Base-by-base conservation (phyloP, 2,329 filamentous ascomycete genomes). In the Blastomyces gilchristii region DNA sequence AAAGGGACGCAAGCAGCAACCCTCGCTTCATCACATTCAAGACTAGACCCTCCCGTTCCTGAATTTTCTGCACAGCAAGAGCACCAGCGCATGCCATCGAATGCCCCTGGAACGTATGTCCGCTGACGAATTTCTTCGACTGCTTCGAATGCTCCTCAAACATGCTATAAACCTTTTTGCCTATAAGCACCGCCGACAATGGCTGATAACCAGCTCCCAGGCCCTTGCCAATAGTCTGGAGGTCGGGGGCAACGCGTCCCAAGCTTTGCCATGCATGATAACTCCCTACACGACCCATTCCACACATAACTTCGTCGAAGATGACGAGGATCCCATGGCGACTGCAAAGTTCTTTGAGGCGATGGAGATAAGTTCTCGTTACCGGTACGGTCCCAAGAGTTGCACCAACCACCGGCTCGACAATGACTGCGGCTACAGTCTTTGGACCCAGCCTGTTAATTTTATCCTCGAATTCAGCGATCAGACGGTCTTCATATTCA, bases 61-160 rank as follows among this genome's bases (percentile, higher is more conserved):
- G 76, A 62, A 83, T 81, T 45, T 73, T 72, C 65, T 83, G 80
- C 9, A 84, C 81, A 39, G 78, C 79, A 4, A 80, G 72, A 0
- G 78, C 83, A 2, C 78, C 80, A 5, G 79, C 78, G 66, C 82
- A 84, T 4, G 77, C 78, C 3, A 83, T 68, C 0, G 83, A 79
- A 65, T 82, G 80, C 5, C 79, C 80, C 68, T 85, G 82, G 64
- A 84, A 85, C 1, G 83, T 85, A 60, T 85, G 82, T 0, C 82
- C 83, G 67, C 85, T 82, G 34, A 74, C 73, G 69, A 85, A 84
- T 2, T 72, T 72, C 6, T 74, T 68, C 1, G 76, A 76, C 8
- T 80, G 78, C 11, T 74, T 68, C 8, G 58, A 60, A 60, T 52
- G 43, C 22, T 52, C 47, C 11, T 73, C 69, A 34, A 85, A 69